These are phyloP conservation scores for Candida sp. DNA, from an alignment of 1,139 yeast species.

Conservation along the genomic window DNA sequence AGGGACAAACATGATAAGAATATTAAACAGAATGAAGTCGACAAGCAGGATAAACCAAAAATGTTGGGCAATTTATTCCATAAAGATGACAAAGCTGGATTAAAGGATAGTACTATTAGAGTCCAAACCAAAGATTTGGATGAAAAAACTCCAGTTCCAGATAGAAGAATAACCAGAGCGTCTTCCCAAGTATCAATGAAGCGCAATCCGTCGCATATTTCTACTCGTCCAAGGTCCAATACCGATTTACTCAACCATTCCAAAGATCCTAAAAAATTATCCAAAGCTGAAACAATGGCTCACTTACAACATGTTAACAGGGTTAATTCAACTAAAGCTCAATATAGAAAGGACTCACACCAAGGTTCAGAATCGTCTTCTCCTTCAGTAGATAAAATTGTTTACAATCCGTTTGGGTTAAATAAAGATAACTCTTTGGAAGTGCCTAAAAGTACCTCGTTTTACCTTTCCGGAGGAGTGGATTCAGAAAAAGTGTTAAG, in stretches of 20 bases:
- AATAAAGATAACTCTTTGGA: constrained; percentile 35
- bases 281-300: constrained; percentile 38
- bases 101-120: constrained; percentile 3
- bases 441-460: constrained; percentile 36
- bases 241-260: constrained; percentile 2
- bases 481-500: constrained; percentile 47
- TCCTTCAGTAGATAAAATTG: constrained; percentile 30
- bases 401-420: constrained; percentile 45
- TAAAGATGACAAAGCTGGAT: neutral
- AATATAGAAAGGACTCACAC: constrained; percentile 7
- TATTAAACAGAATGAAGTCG: too few species aligned
- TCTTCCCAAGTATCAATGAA: constrained; percentile 27
- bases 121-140: constrained; percentile 7
- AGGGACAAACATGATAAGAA: constrained; percentile 10
- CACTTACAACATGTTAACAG: constrained; percentile 33
- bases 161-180: constrained; percentile 9
- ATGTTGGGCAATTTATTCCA: neutral
- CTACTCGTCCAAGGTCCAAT: neutral
- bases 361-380: constrained; percentile 4
- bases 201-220: constrained; percentile 20
- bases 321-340: constrained; percentile 23
- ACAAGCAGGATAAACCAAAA: neutral
- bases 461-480: constrained; percentile 35
- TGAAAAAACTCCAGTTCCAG: neutral
- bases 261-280: constrained; percentile 21